Evolutionary conservation across 768 basidiomycete species (phyloP).

Genomic region (Pisolithus orientalis): DNA sequence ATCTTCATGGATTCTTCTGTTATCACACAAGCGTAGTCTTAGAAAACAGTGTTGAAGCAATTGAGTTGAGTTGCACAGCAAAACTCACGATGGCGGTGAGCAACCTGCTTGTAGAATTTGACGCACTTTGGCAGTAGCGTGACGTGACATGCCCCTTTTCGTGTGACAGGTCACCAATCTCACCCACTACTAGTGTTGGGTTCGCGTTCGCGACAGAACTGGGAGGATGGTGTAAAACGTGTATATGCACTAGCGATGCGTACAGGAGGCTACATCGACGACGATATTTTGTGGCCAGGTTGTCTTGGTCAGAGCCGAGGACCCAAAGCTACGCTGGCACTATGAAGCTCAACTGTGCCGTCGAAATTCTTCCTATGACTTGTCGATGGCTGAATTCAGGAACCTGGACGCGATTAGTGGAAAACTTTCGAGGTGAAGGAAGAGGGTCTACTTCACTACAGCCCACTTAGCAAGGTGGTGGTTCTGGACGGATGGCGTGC

Average conservation of each 20-base stretch:
- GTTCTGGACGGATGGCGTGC: no score
- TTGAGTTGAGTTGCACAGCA: constrained; percentile 6
- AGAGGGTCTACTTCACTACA: no score
- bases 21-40: constrained; percentile 4
- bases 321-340: no score
- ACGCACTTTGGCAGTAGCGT: not conserved
- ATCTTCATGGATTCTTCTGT: not conserved
- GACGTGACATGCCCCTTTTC: constrained; percentile 8
- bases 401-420: no score
- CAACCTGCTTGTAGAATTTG: constrained; percentile 7
- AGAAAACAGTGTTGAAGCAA: not conserved
- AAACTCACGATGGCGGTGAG: constrained; percentile 6
- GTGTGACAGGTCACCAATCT: not conserved
- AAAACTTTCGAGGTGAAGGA: no score
- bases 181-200: not conserved
- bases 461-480: no score
- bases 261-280: not conserved
- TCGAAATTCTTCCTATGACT: no score
- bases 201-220: not conserved
- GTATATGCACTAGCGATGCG: not conserved
- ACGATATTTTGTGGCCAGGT: no score
- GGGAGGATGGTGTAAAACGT: not conserved
- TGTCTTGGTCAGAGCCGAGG: no score
- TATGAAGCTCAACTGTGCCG: no score
- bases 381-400: no score